Evolutionary conservation across 148 eudicot species (phyloP).

Genomic region (Persicaria tinctoria): DNA sequence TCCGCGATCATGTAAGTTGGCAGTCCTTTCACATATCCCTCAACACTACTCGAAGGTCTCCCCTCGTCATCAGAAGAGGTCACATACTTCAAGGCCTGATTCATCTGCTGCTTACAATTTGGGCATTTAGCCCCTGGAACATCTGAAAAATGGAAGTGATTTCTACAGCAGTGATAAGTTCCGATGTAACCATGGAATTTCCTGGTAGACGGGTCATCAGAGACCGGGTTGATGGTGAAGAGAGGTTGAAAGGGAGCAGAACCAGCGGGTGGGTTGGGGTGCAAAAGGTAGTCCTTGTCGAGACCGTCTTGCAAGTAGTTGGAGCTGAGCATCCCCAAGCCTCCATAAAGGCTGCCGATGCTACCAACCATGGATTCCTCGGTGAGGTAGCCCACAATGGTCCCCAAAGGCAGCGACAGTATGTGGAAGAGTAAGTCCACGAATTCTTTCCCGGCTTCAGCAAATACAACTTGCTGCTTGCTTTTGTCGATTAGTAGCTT

Average conservation of each 20-base stretch:
- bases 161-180: neutral
- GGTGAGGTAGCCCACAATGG: neutral
- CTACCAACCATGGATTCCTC: neutral
- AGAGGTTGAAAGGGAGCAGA: neutral
- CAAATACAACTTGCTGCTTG: neutral
- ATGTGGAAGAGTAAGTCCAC: slow-evolving; percentile 9
- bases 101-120: neutral
- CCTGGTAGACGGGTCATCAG: neutral
- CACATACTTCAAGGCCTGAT: neutral
- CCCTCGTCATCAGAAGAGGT: neutral
- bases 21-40: neutral
- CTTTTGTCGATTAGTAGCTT: slow-evolving; percentile 8
- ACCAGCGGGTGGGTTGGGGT: neutral
- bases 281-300: neutral
- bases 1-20: neutral
- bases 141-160: neutral
- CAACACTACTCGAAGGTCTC: neutral
- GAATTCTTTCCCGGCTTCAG: slow-evolving; percentile 10
- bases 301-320: neutral
- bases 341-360: slow-evolving; percentile 1
- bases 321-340: neutral
- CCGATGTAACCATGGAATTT: neutral
- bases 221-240: neutral
- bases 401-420: neutral
- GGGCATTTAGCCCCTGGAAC: neutral